Conservation (phyloP, 441 rosid genomes). For the Adansonia grandidieri region DNA sequence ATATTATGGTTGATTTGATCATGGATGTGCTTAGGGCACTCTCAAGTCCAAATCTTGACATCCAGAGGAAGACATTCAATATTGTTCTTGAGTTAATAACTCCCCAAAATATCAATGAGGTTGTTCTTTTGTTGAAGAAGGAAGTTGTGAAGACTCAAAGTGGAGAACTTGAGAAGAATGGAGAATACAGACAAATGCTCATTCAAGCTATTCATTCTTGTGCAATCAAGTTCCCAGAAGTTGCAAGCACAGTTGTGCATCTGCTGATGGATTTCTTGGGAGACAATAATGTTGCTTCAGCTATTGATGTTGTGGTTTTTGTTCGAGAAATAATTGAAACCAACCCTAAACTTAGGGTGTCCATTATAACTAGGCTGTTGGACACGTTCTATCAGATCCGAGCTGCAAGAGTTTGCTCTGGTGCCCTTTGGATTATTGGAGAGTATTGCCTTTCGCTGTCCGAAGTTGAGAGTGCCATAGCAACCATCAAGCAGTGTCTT, state of each 20-base stretch:
- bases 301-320: constrained; percentile 78
- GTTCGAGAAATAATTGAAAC: constrained; percentile 90
- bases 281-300: constrained; percentile 85
- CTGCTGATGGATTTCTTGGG: constrained; percentile 95
- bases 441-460: constrained; percentile 87
- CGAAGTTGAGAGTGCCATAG: constrained; percentile 81
- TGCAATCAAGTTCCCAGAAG: constrained; percentile 91
- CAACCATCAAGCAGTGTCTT: constrained; percentile 84
- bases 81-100: constrained; percentile 82
- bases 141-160: constrained; percentile 93
- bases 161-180: constrained; percentile 92
- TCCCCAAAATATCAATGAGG: constrained; percentile 76
- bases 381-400: constrained; percentile 93
- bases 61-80: constrained; percentile 80
- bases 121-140: constrained; percentile 79
- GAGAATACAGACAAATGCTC: constrained; percentile 90
- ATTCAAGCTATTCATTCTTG: constrained; percentile 93
- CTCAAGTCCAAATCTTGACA: constrained; percentile 84
- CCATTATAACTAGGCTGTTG: constrained; percentile 78
- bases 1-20: constrained; percentile 78
- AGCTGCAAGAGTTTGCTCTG: constrained; percentile 84
- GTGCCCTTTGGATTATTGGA: constrained; percentile 94
- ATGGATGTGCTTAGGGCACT: constrained; percentile 96
- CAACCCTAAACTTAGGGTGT: constrained; percentile 80
- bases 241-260: constrained; percentile 92